Base-by-base conservation (phyloP, 495 filamentous ascomycete genomes). In the Ascodesmis nigricans region DNA sequence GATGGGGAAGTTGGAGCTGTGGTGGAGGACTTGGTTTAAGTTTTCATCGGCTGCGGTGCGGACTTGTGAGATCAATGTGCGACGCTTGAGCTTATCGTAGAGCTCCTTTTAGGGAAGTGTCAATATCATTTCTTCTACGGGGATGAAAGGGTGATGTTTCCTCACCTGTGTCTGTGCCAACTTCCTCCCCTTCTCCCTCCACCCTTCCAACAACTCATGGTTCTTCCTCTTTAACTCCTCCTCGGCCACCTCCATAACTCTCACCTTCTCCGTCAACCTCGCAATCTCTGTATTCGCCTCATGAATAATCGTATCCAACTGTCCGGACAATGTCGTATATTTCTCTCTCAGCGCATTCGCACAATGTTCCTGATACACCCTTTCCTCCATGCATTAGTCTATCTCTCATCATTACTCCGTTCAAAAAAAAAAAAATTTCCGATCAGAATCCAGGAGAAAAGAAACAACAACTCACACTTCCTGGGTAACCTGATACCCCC, bases 401-500 rank as follows among this genome's bases (percentile, higher is more conserved):
- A 34, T 46, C 14, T 21, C 29, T 6, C 27, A 7, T 9, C 11
- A 15, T 8, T 24, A 38, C n/a, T n/a, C n/a, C n/a, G 7, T 21
- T 16, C 5, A 20, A 35, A 31, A 21, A n/a, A 1, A 21, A n/a
- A 6, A 22, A 13, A 14, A 24, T 34, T 15, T 27, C 10, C 19
- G 0, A 8, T 11, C 9, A 1, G 7, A 31, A 6, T 3, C 4
- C 8, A 21, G 39, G 18, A 9, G 8, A n/a, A 10, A 8, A 15
- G 32, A 29, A 5, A 5, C 10, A 1, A 5, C 2, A 3, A 46
- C 61, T 27, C 21, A 90, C 81, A 93, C 81, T 57, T 93, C 78
- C 47, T 92, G 82, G 4, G 72, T 75, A 9, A 78, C 72, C 45
- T 95, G 87, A 52, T 92, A 93, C 22, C 72, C 69, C 76, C 80